phyloP scores from a whole-genome alignment of 805 yeast genomes.

The Kluyveromyces dobzhanskii region DNA sequence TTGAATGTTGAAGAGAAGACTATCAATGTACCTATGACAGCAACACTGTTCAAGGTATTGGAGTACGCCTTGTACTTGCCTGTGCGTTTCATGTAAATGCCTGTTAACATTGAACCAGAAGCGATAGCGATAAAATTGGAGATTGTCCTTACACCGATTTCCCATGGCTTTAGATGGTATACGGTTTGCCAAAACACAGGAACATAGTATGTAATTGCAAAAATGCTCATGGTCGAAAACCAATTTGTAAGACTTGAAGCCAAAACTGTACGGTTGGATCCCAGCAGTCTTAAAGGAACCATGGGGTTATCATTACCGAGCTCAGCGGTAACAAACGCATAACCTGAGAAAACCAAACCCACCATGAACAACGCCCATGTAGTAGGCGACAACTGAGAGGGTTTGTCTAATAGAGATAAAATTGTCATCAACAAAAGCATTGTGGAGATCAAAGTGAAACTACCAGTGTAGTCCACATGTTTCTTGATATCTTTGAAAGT shows the following conservation, averaged over 20 bases:
- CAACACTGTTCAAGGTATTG: conserved; percentile 33
- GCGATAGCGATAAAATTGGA: conserved; percentile 64
- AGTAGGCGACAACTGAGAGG: conserved; percentile 35
- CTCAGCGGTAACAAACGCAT: conserved; percentile 28
- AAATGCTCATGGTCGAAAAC: conserved; percentile 62
- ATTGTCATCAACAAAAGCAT: conserved; percentile 53
- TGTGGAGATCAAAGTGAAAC: conserved; percentile 47
- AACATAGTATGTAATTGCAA: conserved; percentile 54
- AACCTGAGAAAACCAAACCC: conserved; percentile 20
- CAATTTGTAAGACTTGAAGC: conserved; percentile 61
- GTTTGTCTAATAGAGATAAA: conserved; percentile 55
- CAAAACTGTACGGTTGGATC: conserved; percentile 46
- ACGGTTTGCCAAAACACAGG: conserved; percentile 63
- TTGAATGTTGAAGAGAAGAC: conserved; percentile 22
- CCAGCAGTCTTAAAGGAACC: conserved; percentile 51
- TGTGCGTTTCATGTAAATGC: conserved; percentile 56
- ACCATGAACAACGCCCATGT: conserved; percentile 35
- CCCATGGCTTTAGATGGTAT: conserved; percentile 41
- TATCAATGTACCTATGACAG: conserved; percentile 40
- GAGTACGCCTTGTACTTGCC: conserved; percentile 53
- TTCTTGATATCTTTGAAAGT: background rate
- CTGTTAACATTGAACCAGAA: conserved; percentile 57
- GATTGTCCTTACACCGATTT: conserved; percentile 46
- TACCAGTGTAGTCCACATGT: conserved; percentile 56
- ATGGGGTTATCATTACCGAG: conserved; percentile 50